phyloP scores from a whole-genome alignment of 352 stramenopile species.

The Aphanomyces cochlioides region DNA sequence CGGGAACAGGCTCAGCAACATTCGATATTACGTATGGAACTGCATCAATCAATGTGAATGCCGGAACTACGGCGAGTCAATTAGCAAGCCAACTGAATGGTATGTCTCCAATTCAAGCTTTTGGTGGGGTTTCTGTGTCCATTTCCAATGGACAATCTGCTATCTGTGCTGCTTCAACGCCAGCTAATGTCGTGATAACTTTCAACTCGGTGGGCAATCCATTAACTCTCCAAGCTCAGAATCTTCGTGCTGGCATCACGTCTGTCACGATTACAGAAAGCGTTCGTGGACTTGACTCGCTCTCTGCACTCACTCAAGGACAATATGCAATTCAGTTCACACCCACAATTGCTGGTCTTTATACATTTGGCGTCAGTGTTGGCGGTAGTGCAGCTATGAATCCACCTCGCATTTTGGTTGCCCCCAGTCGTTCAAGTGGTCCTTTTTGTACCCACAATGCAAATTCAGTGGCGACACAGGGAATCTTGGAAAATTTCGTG shows the following conservation, averaged over 20 bases:
- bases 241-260: constrained; percentile 52
- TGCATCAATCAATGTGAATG: constrained; percentile 38
- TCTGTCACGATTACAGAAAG: constrained; percentile 45
- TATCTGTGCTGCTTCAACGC: constrained; percentile 37
- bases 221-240: constrained; percentile 37
- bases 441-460: constrained; percentile 72
- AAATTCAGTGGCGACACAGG: constrained; percentile 72
- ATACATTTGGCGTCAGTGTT: constrained; percentile 57
- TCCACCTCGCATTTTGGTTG: constrained; percentile 71
- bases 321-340: constrained; percentile 83
- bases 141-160: constrained; percentile 38
- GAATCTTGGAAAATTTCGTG: constrained; percentile 59
- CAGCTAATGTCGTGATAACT: constrained; percentile 42
- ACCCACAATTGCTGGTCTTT: constrained; percentile 72
- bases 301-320: constrained; percentile 37
- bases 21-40: constrained; percentile 55
- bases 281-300: constrained; percentile 49
- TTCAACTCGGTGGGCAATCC: constrained; percentile 54
- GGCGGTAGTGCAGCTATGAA: constrained; percentile 49
- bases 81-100: constrained; percentile 55
- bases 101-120: constrained; percentile 38
- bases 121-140: constrained; percentile 52
- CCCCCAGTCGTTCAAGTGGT: constrained; percentile 67
- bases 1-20: constrained; percentile 33
- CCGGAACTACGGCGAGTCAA: constrained; percentile 36